A percentile compares a stretch with the other conserved stretches of the same genome.
These are phyloP conservation scores for Scedosporium aurantiacum DNA, from an alignment of 2,329 filamentous ascomycete genomes.

Conservation along the genomic window DNA sequence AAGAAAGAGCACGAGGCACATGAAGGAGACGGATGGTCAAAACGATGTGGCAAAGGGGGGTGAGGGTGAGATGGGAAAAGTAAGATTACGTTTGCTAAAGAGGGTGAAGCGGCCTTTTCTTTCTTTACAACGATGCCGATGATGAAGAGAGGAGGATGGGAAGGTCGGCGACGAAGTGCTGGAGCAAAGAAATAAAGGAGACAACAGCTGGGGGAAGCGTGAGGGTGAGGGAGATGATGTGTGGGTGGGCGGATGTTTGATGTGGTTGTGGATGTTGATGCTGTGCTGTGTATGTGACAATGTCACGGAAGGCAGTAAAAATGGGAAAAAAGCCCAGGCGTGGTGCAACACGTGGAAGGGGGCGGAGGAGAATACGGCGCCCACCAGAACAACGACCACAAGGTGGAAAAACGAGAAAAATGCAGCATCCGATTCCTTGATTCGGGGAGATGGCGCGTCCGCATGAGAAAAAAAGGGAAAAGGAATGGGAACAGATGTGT, in stretches of 20 bases:
- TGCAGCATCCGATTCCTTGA: too few relatives aligned
- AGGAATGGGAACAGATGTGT: too few relatives aligned
- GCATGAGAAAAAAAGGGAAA: too few relatives aligned
- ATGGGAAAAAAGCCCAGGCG: not conserved
- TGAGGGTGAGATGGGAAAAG: not conserved
- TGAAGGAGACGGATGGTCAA: not conserved
- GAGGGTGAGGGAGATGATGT: not conserved
- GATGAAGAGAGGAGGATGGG: too few relatives aligned
- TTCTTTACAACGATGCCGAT: too few relatives aligned
- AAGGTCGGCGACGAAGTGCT: too few relatives aligned
- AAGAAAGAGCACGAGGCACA: not conserved
- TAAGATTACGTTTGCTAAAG: not conserved
- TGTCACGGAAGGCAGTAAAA: not conserved
- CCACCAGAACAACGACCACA: not conserved
- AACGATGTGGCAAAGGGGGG: not conserved
- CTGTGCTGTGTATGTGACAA: not conserved
- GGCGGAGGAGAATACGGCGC: not conserved
- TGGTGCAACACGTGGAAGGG: not conserved
- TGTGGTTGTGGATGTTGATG: not conserved
- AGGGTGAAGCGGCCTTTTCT: not conserved
- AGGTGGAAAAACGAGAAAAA: not conserved
- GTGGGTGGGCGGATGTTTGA: not conserved
- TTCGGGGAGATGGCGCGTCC: too few relatives aligned
- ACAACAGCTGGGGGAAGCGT: not conserved
- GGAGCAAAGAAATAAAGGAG: not conserved